phyloP scores from a whole-genome alignment of 2,329 filamentous ascomycete species.

The Fusarium albidum region DNA sequence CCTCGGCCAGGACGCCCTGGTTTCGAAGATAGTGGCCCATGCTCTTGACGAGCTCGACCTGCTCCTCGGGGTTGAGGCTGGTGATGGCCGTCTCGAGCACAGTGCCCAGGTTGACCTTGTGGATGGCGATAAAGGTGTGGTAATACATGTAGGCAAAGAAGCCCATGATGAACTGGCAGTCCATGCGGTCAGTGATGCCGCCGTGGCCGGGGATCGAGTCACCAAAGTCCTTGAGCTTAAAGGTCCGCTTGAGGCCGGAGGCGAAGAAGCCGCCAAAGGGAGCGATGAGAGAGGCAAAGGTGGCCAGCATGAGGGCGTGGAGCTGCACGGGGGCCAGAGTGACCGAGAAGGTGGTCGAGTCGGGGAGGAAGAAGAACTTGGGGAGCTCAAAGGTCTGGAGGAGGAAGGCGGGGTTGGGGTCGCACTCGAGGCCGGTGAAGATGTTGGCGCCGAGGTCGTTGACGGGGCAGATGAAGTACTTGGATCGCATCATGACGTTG shows the following conservation, averaged over 20 bases:
- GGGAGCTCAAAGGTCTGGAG: conserved; percentile 78
- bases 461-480: conserved; percentile 98
- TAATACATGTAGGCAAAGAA: conserved; percentile 99
- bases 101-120: conserved; percentile 84
- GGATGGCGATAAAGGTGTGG: conserved; percentile 92
- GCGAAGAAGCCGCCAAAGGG: conserved; percentile 99
- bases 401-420: conserved; percentile 90
- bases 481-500: conserved; percentile 85
- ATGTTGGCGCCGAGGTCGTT: conserved; percentile 95
- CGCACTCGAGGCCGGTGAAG: conserved; percentile 88
- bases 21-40: conserved; percentile 72
- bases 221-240: conserved; percentile 99
- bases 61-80: conserved; percentile 86
- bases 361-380: conserved; percentile 75
- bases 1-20: conserved; percentile 58
- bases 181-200: conserved; percentile 98
- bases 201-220: conserved; percentile 98
- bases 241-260: conserved; percentile 95
- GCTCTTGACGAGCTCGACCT: conserved; percentile 79
- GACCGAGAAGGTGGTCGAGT: conserved; percentile 67
- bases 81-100: conserved; percentile 93
- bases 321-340: conserved; percentile 89
- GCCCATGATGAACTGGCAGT: conserved; percentile 99
- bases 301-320: conserved; percentile 88
- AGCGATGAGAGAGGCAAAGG: conserved; percentile 95